Evolutionary conservation across 495 filamentous ascomycete genomes (phyloP).

Genomic region (Parathielavia appendiculata): DNA sequence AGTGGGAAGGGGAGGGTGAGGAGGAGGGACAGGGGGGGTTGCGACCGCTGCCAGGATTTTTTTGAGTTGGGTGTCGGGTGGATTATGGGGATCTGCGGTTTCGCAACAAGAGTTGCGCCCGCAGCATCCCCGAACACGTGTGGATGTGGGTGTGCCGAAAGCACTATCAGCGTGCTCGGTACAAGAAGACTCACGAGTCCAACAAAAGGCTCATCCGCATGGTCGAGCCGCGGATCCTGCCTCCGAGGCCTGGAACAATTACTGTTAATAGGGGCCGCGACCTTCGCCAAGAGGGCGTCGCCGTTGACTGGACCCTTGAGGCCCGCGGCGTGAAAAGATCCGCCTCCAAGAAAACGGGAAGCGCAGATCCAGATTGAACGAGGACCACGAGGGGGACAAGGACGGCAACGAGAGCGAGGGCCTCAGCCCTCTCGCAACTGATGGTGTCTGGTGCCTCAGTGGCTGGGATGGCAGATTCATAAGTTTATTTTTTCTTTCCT

Average conservation of each 20-base stretch:
- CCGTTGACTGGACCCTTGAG: slow-evolving; percentile 45
- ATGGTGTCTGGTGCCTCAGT: slow-evolving; percentile 14
- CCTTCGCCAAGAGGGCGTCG: slow-evolving; percentile 27
- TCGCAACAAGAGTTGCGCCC: background rate
- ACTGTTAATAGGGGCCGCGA: slow-evolving; percentile 30
- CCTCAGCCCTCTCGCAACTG: slow-evolving; percentile 15
- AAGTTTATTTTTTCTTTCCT: too few relatives aligned
- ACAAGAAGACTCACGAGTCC: slow-evolving; percentile 55
- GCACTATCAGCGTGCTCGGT: slow-evolving; percentile 74
- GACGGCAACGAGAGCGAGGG: slow-evolving; percentile 17
- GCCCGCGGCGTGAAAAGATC: slow-evolving; percentile 51
- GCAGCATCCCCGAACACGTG: slow-evolving; percentile 33
- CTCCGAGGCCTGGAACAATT: slow-evolving; percentile 58
- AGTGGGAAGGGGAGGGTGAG: background rate
- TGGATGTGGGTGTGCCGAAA: slow-evolving; percentile 77
- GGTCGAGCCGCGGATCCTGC: background rate
- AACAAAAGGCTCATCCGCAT: slow-evolving; percentile 44
- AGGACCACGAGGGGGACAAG: slow-evolving; percentile 28
- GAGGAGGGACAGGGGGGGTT: background rate
- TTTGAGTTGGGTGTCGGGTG: background rate
- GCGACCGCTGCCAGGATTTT: background rate
- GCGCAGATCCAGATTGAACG: slow-evolving; percentile 27
- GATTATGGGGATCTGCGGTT: too few relatives aligned
- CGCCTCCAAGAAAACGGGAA: slow-evolving; percentile 32
- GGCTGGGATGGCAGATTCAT: background rate